Conservation (phyloP, 2,329 filamentous ascomycete genomes). For the Metarhizium album region DNA sequence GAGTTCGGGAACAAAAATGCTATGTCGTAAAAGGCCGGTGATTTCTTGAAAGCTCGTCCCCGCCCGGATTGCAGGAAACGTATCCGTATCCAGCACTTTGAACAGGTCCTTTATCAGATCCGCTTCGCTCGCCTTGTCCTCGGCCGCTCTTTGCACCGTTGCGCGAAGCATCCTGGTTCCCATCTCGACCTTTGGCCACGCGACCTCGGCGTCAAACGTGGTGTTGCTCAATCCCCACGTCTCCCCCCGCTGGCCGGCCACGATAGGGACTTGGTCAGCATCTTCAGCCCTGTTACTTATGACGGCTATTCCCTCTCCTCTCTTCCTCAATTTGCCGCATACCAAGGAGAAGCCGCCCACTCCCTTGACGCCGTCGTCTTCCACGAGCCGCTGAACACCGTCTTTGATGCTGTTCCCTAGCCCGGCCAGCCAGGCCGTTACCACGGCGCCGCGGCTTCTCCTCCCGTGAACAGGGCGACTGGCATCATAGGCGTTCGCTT, state of each 20-base stretch:
- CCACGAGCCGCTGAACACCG: slow-evolving; percentile 42
- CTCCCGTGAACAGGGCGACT: slow-evolving; percentile 41
- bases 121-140: slow-evolving; percentile 29
- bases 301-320: slow-evolving; percentile 44
- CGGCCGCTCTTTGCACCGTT: slow-evolving; percentile 29
- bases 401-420: slow-evolving; percentile 33
- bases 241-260: slow-evolving; percentile 39
- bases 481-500: slow-evolving; percentile 37
- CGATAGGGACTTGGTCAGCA: slow-evolving; percentile 44
- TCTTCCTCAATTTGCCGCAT: slow-evolving; percentile 46
- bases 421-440: slow-evolving; percentile 49
- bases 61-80: slow-evolving; percentile 32
- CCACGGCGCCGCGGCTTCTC: slow-evolving; percentile 52
- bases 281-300: slow-evolving; percentile 49
- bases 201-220: slow-evolving; percentile 38
- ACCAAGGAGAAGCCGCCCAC: slow-evolving; percentile 58
- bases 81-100: slow-evolving; percentile 44
- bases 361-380: slow-evolving; percentile 42
- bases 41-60: slow-evolving; percentile 41
- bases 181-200: slow-evolving; percentile 51
- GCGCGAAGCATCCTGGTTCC: slow-evolving; percentile 37
- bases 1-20: slow-evolving; percentile 51
- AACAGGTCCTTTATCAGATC: slow-evolving; percentile 42
- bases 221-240: slow-evolving; percentile 54
- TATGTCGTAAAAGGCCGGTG: slow-evolving; percentile 42